These are phyloP conservation scores for Penicillium sp. DNA, from an alignment of 2,329 filamentous ascomycete species.

Conservation along the genomic window DNA sequence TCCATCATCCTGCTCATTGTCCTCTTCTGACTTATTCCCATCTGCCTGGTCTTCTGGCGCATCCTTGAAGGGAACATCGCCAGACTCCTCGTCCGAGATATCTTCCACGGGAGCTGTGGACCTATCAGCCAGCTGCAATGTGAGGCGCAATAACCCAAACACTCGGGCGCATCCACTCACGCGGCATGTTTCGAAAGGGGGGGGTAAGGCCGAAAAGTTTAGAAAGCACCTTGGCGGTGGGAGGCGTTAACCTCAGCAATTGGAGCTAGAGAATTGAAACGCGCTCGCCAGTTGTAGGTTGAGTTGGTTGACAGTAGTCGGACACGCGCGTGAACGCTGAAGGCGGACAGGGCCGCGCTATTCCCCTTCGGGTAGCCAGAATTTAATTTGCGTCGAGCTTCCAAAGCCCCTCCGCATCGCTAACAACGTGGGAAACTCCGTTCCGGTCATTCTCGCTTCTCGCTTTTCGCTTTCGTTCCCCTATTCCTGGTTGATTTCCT, in stretches of 20 bases:
- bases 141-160: too few species aligned
- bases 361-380: conserved; percentile 37
- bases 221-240: conserved; percentile 33
- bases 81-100: conserved; percentile 39
- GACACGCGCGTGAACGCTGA: conserved; percentile 32
- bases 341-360: conserved; percentile 30
- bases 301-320: conserved; percentile 7
- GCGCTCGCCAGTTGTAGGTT: conserved; percentile 2
- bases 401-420: conserved; percentile 24
- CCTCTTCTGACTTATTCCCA: conserved; percentile 11
- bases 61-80: conserved; percentile 39
- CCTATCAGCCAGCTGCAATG: conserved; percentile 13
- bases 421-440: conserved; percentile 11
- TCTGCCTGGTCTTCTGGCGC: conserved; percentile 22
- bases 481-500: conserved; percentile 19
- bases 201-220: conserved; percentile 24
- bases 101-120: conserved; percentile 32
- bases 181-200: conserved; percentile 37
- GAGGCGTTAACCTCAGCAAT: conserved; percentile 9
- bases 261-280: conserved; percentile 1
- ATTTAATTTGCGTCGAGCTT: conserved; percentile 41
- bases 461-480: conserved; percentile 6
- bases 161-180: too few species aligned
- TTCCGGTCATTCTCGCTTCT: conserved; percentile 4
- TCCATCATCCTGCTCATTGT: conserved; percentile 19